Evolutionary conservation across 805 yeast species (phyloP), one percentile per base, ranked within the genome.

Genomic region (Schwanniomyces occidentalis): DNA sequence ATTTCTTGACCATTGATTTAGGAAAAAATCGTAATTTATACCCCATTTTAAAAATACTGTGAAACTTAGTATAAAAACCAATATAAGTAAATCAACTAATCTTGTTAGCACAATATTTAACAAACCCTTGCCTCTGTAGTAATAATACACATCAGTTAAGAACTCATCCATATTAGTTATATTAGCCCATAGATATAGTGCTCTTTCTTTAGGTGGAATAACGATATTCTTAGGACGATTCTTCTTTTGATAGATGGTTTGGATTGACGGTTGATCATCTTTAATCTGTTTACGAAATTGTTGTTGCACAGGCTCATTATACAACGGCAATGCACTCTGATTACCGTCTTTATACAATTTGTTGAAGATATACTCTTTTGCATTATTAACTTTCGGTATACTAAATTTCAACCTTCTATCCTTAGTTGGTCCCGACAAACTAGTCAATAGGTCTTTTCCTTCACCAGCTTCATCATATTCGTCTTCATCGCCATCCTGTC

Each of bases 181-280:
- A 51, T 93, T 93, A 1, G 98, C 95, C 98, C 99, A 93, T 41
- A 87, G 74, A 88, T 97, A 93, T 12, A 85, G 65, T 0, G 98
- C 95, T 31, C 88, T 66, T 52, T 90, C 96, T 30, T 58, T 60
- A 4, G 73, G 73, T 10, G 73, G 71, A 15, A 69, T 65, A 4
- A 59, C 38, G 30, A 53, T 46, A 14, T 39, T 35, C n/a, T 45
- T 15, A 30, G 38, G 35, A 23, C 36, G 26, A 32, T 35, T 31
- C 31, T 30, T 30, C n/a, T 21, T 34, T 27, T 32, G 50, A 40
- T 25, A 41, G 16, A 18, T 30, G 13, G 44, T 41, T 24, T 34
- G 46, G 39, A 30, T 29, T 21, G 42, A 44, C 29, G 41, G 50
- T 21, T 24, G 25, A 26, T 22, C 27, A 19, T 24, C 19, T 20